A percentile compares a stretch with the other conserved stretches of the same genome.
Conservation (phyloP, 495 filamentous ascomycete species). For the Aspergillus nidulans region DNA sequence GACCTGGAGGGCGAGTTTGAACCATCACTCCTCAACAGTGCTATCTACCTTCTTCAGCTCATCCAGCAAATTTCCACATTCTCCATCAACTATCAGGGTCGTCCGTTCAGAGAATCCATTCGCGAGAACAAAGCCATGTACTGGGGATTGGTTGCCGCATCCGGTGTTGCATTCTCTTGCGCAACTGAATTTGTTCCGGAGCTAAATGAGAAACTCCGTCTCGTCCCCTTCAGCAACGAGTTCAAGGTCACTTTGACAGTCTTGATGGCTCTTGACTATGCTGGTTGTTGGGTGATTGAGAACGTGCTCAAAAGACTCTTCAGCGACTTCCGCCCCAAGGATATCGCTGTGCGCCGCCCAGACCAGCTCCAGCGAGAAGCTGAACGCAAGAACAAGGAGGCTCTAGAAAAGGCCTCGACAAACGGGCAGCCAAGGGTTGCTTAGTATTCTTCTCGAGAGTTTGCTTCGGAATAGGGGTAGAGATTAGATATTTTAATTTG, state of each 20-base stretch:
- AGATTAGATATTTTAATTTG: conserved; percentile 9
- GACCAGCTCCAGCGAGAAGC: conserved; percentile 83
- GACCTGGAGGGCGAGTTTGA: conserved; percentile 95
- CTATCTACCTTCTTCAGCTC: conserved; percentile 94
- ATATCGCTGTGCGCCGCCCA: conserved; percentile 79
- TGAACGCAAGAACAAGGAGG: conserved; percentile 60
- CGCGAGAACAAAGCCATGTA: conserved; percentile 97
- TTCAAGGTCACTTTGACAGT: conserved; percentile 86
- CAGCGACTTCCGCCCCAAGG: conserved; percentile 89
- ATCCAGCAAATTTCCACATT: conserved; percentile 99
- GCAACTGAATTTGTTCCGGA: conserved; percentile 95
- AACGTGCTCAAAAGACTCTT: conserved; percentile 80
- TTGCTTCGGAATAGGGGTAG: conserved; percentile 22
- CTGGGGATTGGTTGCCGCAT: conserved; percentile 86
- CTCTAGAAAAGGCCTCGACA: conserved; percentile 38
- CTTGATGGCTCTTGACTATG: conserved; percentile 86
- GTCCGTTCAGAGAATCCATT: conserved; percentile 94
- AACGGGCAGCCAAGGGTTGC: conserved; percentile 42
- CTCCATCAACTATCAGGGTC: conserved; percentile 98
- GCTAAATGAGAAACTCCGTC: conserved; percentile 85
- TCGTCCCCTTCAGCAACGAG: conserved; percentile 86
- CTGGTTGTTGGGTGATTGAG: conserved; percentile 84
- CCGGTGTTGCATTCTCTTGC: conserved; percentile 88
- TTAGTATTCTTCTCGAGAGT: conserved; percentile 19
- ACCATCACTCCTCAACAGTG: conserved; percentile 91